phyloP scores from a whole-genome alignment of 129 eudicot genomes.

The Tagetes patula region DNA sequence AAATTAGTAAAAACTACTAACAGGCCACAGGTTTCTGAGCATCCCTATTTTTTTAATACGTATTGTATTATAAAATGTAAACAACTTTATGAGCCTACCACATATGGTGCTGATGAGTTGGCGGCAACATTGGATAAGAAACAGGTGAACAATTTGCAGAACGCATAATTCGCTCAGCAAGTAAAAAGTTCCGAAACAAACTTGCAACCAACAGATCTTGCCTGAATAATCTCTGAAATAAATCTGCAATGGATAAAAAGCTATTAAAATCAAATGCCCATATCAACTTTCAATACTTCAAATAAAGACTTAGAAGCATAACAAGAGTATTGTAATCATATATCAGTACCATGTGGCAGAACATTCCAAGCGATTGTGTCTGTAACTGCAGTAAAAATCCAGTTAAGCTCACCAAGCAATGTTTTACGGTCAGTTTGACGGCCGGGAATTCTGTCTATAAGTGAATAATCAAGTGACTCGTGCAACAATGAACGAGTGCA shows the following conservation, averaged over 20 bases:
- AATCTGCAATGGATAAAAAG: slow-evolving; percentile 48
- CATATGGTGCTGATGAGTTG: slow-evolving; percentile 99
- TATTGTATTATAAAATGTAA: not conserved
- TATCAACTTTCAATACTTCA: not conserved
- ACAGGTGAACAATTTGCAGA: slow-evolving; percentile 98
- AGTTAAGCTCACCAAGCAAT: slow-evolving; percentile 96
- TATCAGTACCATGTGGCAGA: slow-evolving; percentile 85
- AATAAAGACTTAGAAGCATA: slow-evolving; percentile 17
- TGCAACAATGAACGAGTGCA: slow-evolving; percentile 85
- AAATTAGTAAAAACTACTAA: not conserved
- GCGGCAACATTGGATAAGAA: slow-evolving; percentile 87
- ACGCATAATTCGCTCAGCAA: slow-evolving; percentile 96
- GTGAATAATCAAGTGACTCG: slow-evolving; percentile 85
- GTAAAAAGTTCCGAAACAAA: slow-evolving; percentile 88
- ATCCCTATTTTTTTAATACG: not conserved
- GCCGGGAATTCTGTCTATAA: slow-evolving; percentile 94
- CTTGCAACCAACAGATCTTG: slow-evolving; percentile 98
- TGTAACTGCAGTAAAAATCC: slow-evolving; percentile 98
- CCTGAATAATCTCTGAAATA: slow-evolving; percentile 90
- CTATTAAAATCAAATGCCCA: not conserved
- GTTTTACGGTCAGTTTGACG: slow-evolving; percentile 96
- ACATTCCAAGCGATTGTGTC: slow-evolving; percentile 99
- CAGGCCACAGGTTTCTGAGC: not conserved
- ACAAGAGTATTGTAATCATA: slow-evolving; percentile 7
- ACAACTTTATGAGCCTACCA: slow-evolving; percentile 47